Evolutionary conservation across 2,329 filamentous ascomycete genomes (phyloP), one percentile per base, ranked within the genome.

Genomic region (Ilyonectria mors-panacis): DNA sequence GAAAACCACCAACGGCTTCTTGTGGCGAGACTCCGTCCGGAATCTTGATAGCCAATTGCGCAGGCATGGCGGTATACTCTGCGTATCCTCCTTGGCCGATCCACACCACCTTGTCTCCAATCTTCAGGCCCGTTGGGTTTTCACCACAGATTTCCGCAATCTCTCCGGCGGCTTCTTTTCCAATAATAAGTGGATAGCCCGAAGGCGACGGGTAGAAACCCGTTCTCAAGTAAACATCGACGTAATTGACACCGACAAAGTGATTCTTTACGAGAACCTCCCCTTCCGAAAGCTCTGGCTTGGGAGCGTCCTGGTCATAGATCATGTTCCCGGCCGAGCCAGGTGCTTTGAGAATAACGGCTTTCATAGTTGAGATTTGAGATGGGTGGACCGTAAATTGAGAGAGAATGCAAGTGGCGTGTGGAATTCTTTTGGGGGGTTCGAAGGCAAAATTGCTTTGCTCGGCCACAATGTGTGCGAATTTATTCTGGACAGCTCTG

Each of bases 51-150:
- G 28, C 50, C n/a, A 13, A 10, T 6, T 19, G 19, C 17, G 9
- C 23, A 17, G 10, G 5, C 8, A 35, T 9, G n/a, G 50, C 50
- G 10, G 50, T 35, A 19, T 54, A 54, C 50, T 54, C 23, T 10
- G 50, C 50, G n/a, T 54, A 54, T 3, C 50, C 50, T 13, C 19
- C n/a, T 3, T 21, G 10, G 12, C 50, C 50, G 5, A 54, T 30
- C 50, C 50, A 54, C 8, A 54, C 23, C 7, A 54, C 50, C 26
- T 17, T 28, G 26, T 54, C 50, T 28, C 28, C 23, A n/a, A 54
- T 48, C 50, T 30, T 21, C 17, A 54, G 17, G 26, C 9, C 17
- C 5, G 15, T 3, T 26, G 23, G 10, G 26, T 54, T 54, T 5
- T 9, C 7, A 9, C 50, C 30, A 10, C 9, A 10, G 26, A 54